Evolutionary conservation across 768 basidiomycete genomes (phyloP), one percentile per base, ranked within the genome.

Genomic region (Pleurotus cornucopiae): DNA sequence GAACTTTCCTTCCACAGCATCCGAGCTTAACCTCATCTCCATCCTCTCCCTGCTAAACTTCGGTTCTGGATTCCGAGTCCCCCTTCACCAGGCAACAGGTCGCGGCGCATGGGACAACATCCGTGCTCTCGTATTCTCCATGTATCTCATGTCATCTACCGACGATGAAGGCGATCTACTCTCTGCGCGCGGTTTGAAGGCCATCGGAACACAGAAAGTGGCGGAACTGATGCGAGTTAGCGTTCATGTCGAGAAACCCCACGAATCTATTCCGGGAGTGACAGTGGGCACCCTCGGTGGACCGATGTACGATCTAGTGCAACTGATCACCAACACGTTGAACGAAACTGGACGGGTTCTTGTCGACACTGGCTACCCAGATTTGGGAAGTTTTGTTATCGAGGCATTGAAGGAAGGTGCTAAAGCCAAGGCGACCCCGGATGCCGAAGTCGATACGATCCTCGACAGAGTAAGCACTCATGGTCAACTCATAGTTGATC

Each of bases 61-160:
- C 67, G 89, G 80, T 4, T 90, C 89, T 1, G 89, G 89, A 37
- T 94, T 89, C 68, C 87, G 90, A 21, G 74, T 77, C 4, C 82
- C 86, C 4, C 77, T 95, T 39, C 91, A 90, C 67, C 69, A 71
- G 12, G 81, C 83, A 55, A 87, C 87, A 2, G 83, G 85, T 12
- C 83, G 90, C 41, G 91, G 92, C 18, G 90, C 91, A 59, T 93
- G 86, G 80, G 89, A 94, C 68, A 84, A 82, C 55, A 89, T 94
- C 63, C 80, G 88, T 51, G 86, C 84, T 2, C 79, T 95, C 49
- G 75, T 82, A 26, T 83, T 93, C 63, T 79, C 84, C 12, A 70
- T 91, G 60, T 91, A 86, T 69, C 76, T 94, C 59, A 77, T 82
- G 23, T 86, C 87, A 3, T 71, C 80, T 5, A 67, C 76, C 6